phyloP scores from a whole-genome alignment of 306 rosid species.

The Citrullus amarus region DNA sequence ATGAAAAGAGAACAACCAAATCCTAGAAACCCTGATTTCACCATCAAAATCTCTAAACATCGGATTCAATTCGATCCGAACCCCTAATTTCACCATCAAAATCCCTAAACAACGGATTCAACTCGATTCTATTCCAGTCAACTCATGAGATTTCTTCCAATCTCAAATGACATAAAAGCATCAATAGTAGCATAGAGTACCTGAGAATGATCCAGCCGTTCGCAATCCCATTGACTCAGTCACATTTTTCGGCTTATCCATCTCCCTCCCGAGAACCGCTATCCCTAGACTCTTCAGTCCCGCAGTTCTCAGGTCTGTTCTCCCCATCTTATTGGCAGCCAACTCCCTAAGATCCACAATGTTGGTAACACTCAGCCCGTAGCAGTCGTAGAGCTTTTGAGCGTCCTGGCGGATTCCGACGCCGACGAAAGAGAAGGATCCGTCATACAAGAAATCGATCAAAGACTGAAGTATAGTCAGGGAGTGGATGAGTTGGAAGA shows the following conservation, averaged over 20 bases:
- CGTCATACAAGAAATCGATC: no score
- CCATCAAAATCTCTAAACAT: no score
- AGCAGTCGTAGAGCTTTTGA: conserved; percentile 19
- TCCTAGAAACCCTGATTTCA: no score
- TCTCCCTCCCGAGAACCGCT: conserved; percentile 17
- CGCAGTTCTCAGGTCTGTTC: conserved; percentile 5
- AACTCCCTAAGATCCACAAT: conserved; percentile 14
- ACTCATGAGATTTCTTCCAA: conserved; percentile 5
- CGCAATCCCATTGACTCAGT: conserved; percentile 37
- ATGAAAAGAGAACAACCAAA: no score
- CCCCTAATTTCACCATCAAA: no score
- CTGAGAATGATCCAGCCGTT: conserved; percentile 21
- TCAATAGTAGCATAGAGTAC: conserved; percentile 36
- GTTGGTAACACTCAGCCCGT: conserved; percentile 13
- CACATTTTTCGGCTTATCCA: conserved; percentile 24
- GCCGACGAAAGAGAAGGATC: conserved; percentile 18
- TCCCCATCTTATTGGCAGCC: background rate
- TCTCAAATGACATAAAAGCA: conserved; percentile 32
- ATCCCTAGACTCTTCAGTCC: conserved; percentile 27
- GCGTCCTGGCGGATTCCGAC: conserved; percentile 21
- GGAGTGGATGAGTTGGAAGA: conserved; percentile 21
- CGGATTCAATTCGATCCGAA: no score
- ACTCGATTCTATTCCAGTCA: no score
- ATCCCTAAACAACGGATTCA: no score
- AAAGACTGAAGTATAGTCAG: conserved; percentile 11